Base-by-base conservation (phyloP, 352 stramenopile genomes). In the Phytophthora pini region DNA sequence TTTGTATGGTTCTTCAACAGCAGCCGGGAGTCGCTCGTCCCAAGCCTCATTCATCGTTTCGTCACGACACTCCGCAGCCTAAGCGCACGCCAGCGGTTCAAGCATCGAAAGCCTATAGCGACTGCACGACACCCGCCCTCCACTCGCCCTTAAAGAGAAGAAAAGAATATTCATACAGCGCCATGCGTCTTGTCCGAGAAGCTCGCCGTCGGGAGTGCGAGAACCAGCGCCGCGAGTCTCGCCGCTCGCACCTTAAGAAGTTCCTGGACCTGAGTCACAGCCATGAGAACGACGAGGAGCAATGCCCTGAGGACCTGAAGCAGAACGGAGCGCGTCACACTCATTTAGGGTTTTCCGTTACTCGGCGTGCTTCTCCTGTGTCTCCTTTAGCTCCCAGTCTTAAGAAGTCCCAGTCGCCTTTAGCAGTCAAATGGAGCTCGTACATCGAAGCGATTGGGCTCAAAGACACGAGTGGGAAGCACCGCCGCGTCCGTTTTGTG, bases 401-500 rank as follows among this genome's bases (percentile, higher is more conserved):
- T 0, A 92, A 90, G 64, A 89, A 89, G 57, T 44, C 77, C 9
- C 67, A 72, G 53, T 74, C 75, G 5, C 46, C 64, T 12, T 58
- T 91, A 5, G 68, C 76, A 1, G 66, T 73, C 48, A 91, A 88
- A 60, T 82, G 83, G 68, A 74, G 64, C 29, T 68, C 82, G 53
- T 89, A 79, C 65, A 76, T 89, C 3, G 72, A 83, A 32, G 72
- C 75, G 15, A 76, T 89, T 6, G 76, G 76, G 0, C 65, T 84
- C 26, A 76, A 77, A 32, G 77, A 89, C 29, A 64, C 11, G 10
- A 65, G 53, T 53, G 50, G 65, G 15, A 50, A 71, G 41, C 58
- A 64, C 5, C 79, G 74, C 15, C 83, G 69, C 53, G 84, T 93
- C 9, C 80, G 72, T 11, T 93, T 93, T 49, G 66, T 69, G 2